These are phyloP conservation scores for Phytophthora multivora DNA, from an alignment of 352 stramenopile species.

Conservation along the genomic window DNA sequence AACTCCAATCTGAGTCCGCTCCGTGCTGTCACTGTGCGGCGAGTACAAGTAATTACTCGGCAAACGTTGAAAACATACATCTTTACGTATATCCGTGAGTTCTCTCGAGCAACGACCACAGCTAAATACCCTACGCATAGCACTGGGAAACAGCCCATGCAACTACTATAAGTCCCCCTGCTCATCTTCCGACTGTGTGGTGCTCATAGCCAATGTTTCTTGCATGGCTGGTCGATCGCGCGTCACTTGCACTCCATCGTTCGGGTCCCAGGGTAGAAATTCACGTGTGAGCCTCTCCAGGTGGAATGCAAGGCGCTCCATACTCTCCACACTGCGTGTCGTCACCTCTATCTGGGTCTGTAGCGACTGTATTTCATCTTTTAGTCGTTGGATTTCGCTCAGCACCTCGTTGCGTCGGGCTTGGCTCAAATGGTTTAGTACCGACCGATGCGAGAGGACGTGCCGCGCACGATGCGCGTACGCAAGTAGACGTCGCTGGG, in stretches of 20 bases:
- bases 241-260: not conserved
- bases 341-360: slow-evolving; percentile 46
- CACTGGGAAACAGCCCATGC: not conserved
- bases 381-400: slow-evolving; percentile 42
- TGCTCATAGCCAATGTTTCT: not conserved
- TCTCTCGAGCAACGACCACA: not conserved
- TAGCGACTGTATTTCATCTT: slow-evolving; percentile 30
- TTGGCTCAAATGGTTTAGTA: slow-evolving; percentile 26
- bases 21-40: too few relatives aligned
- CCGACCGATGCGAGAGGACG: slow-evolving; percentile 22
- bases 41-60: too few relatives aligned
- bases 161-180: not conserved
- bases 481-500: slow-evolving; percentile 21
- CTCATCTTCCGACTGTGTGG: not conserved
- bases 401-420: slow-evolving; percentile 39
- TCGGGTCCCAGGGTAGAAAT: slow-evolving; percentile 5
- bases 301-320: slow-evolving; percentile 43
- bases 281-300: slow-evolving; percentile 37
- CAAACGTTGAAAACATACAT: too few relatives aligned
- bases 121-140: not conserved
- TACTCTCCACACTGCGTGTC: slow-evolving; percentile 37
- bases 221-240: not conserved
- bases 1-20: too few relatives aligned
- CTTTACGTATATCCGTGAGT: too few relatives aligned
- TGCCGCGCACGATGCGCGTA: slow-evolving; percentile 32